Evolutionary conservation across 148 eudicot species (phyloP), one percentile per base, ranked within the genome.

Genomic region (Arctostaphylos glauca): DNA sequence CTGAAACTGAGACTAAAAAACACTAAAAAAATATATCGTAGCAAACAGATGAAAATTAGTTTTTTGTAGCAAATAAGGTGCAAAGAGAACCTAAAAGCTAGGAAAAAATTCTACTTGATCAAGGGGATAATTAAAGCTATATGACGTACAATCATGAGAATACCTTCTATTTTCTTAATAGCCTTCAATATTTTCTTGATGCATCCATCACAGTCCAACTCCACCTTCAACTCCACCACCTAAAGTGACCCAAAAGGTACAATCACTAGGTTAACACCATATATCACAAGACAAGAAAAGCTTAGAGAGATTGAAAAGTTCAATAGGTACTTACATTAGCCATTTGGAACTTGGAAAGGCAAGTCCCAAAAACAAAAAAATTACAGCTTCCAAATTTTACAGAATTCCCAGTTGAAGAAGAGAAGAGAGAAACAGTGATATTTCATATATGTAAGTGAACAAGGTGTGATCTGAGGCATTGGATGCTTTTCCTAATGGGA

Each of bases 211-310:
- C 99, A 96, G 67, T 96, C 97, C 80, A 96, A 86, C 54, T 94
- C 94, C 14, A 96, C 99, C 88, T 88, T 96, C 90, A 96, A 86
- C 86, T 96, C 99, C 80, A 96, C 98, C 76, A 96, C 92, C 98
- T 93, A 81, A 59, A 31, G 38, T 62, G 5, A 21, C 59, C 38
- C 71, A 60, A 19, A 6, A 78, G 21, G 16, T 12, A 53, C 73
- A 66, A 47, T 48, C 44, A 62, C 19, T 13, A 0, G 62, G 23
- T 12, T 8, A 47, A 62, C 16, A 62, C 55, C 10, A 12, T 25
- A n/a, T 8, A 47, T 46, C 3, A 50, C 3, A 59, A 52, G 6
- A 60, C 19, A 9, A 18, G 59, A 23, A 74, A 74, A 58, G 5
- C 15, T 6, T 2, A 9, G 2, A 56, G 50, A 74, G 12, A 58